Base-by-base conservation (phyloP, 306 rosid genomes). In the Quercus glauca region DNA sequence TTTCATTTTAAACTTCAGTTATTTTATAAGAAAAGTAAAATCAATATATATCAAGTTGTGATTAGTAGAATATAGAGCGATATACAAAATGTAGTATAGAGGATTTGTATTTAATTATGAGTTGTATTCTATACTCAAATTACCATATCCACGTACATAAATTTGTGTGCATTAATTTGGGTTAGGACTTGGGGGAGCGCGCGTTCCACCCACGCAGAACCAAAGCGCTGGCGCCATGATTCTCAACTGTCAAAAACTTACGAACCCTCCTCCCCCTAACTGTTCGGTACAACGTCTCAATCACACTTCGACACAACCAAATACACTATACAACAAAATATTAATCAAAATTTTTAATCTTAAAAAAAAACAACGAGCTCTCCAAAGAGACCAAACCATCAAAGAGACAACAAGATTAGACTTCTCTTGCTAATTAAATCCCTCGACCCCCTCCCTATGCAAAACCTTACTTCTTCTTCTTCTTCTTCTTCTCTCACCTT, bases 401-500 rank as follows among this genome's bases (percentile, higher is more conserved):
- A 41, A 41, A 41, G 45, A 41, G 45, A 8, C 12, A 8, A 41
- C 45, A 41, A 2, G 0, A 37, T 37, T 37, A 7, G 45, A 37
- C 45, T 37, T 37, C 45, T 37, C 45, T 41, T 41, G 45, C 45
- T 49, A 49, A 49, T 85, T 88, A 88, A 85, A 81, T 76, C 67
- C 81, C 58, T 78, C 33, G 77, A 56, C 65, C 25, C 59, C 56
- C 61, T 67, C 63, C 78, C 67, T 76, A 60, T 78, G 81, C 58
- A 6, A 12, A 74, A 69, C 86, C 78, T 85, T 80, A 85, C 83
- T 31, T 55, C 26, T 69, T 60, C 73, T 75, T 76, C 78, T 33
- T 31, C 83, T 31, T 55, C 31, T 69, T 60, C 73, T 74, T 76
- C 78, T 43, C 82, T 79, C 55, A 31, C 82, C 84, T 79, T 92